These are phyloP conservation scores for Hsuehochloa calcarea DNA, from an alignment of 176 grass and related monocot genomes.

Conservation along the genomic window DNA sequence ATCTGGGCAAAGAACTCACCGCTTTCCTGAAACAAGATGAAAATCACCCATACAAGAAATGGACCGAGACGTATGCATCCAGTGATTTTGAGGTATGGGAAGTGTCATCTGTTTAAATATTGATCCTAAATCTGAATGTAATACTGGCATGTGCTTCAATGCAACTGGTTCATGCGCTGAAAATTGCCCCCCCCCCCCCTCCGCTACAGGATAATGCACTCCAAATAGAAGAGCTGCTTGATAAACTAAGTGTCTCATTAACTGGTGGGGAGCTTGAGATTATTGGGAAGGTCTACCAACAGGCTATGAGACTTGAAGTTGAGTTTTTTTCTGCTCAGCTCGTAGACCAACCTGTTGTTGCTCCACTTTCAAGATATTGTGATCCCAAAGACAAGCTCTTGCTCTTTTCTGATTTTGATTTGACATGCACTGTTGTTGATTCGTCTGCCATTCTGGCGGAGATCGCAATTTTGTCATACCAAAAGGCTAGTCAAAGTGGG, in stretches of 20 bases:
- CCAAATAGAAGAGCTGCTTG: conserved; percentile 92
- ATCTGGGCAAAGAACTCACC: conserved; percentile 72
- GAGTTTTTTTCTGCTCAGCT: conserved; percentile 67
- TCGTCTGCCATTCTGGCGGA: conserved; percentile 92
- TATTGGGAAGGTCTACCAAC: conserved; percentile 82
- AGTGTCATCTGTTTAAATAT: neutral
- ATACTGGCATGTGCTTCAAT: neutral
- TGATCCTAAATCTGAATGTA: conserved; percentile 18
- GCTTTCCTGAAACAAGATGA: conserved; percentile 52
- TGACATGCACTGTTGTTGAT: conserved; percentile 90
- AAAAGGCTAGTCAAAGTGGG: conserved; percentile 64
- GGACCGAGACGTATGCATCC: conserved; percentile 71
- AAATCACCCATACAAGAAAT: conserved; percentile 81
- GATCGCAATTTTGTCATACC: conserved; percentile 74
- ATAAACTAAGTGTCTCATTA: conserved; percentile 86
- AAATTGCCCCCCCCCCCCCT: neutral
- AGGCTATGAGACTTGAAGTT: conserved; percentile 88
- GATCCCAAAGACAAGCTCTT: conserved; percentile 60
- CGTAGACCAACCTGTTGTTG: conserved; percentile 54
- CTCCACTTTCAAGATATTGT: conserved; percentile 77
- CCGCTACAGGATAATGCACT: conserved; percentile 55
- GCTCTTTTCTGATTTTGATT: conserved; percentile 96
- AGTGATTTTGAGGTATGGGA: conserved; percentile 73
- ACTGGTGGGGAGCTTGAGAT: conserved; percentile 91
- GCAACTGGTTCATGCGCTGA: conserved; percentile 10